Evolutionary conservation across 1,284 basidiomycete genomes (phyloP).

Genomic region (Malassezia caprae): DNA sequence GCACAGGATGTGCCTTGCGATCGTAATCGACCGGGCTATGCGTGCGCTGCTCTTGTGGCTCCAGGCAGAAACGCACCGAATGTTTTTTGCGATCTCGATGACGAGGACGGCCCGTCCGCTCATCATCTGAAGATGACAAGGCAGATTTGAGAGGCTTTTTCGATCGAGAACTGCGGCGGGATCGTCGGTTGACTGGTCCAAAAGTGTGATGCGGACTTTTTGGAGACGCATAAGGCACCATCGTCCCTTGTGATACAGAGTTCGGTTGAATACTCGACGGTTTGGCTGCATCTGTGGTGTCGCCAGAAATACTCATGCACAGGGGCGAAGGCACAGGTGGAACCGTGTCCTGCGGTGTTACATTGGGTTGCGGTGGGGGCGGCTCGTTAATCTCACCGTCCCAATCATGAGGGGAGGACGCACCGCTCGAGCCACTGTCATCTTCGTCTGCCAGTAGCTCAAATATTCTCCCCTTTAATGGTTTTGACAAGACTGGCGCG

Average conservation of each 20-base stretch:
- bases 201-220: neutral
- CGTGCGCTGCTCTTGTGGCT: slow-evolving; percentile 36
- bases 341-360: slow-evolving; percentile 35
- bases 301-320: slow-evolving; percentile 22
- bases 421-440: slow-evolving; percentile 20
- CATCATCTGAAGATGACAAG: slow-evolving; percentile 31
- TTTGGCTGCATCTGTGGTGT: neutral
- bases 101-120: slow-evolving; percentile 22
- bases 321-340: slow-evolving; percentile 38
- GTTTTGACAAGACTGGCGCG: slow-evolving; percentile 1
- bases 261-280: neutral
- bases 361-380: slow-evolving; percentile 22
- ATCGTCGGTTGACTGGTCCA: slow-evolving; percentile 1
- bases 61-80: slow-evolving; percentile 37
- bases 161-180: slow-evolving; percentile 20
- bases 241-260: neutral
- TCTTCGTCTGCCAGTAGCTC: slow-evolving; percentile 38
- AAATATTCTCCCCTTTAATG: slow-evolving; percentile 35
- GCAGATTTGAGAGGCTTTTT: slow-evolving; percentile 28
- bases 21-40: slow-evolving; percentile 48
- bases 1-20: slow-evolving; percentile 39
- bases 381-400: slow-evolving; percentile 28
- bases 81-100: neutral
- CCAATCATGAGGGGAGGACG: slow-evolving; percentile 18
- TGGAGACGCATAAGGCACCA: neutral